Conservation (phyloP, 768 basidiomycete species). For the Serendipita sp. region DNA sequence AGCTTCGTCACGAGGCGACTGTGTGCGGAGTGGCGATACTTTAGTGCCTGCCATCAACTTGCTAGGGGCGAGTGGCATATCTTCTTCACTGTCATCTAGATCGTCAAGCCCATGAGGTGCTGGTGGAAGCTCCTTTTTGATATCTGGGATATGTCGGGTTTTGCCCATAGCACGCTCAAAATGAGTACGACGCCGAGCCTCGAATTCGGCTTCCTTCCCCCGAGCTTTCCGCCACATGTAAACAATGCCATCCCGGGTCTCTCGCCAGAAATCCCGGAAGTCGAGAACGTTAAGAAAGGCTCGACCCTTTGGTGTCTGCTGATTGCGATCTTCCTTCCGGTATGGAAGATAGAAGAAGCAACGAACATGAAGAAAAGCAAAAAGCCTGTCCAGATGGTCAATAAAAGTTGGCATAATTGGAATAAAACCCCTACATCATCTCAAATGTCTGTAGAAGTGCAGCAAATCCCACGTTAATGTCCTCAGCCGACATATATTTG, state of each 20-base stretch:
- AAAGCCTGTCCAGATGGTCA: conserved; percentile 29
- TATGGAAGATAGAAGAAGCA: conserved; percentile 62
- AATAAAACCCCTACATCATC: conserved; percentile 40
- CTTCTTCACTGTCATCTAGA: conserved; percentile 6
- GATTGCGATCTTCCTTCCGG: conserved; percentile 20
- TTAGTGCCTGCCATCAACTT: conserved; percentile 6
- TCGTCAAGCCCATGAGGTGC: conserved; percentile 6
- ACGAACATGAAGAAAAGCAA: conserved; percentile 52
- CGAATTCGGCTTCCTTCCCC: conserved; percentile 36
- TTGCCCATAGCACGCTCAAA: conserved; percentile 22
- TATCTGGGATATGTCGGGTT: conserved; percentile 11
- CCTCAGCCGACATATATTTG: conserved; percentile 53
- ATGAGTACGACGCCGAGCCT: conserved; percentile 28
- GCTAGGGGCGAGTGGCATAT: neutral
- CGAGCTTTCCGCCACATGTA: conserved; percentile 40
- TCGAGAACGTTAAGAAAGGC: conserved; percentile 51
- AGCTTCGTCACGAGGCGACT: neutral
- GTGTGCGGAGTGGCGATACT: conserved; percentile 20
- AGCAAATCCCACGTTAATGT: conserved; percentile 55
- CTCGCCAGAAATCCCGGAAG: conserved; percentile 50
- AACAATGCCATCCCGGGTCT: conserved; percentile 40
- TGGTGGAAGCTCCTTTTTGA: neutral
- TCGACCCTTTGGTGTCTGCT: conserved; percentile 35
- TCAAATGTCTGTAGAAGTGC: conserved; percentile 56
- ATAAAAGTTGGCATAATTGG: conserved; percentile 9